Percentiles rank a stretch among this genome's conserved stretches.
These are phyloP conservation scores for Cyclospora cayetanensis DNA, from an alignment of 169 alveolate species.

Conservation along the genomic window DNA sequence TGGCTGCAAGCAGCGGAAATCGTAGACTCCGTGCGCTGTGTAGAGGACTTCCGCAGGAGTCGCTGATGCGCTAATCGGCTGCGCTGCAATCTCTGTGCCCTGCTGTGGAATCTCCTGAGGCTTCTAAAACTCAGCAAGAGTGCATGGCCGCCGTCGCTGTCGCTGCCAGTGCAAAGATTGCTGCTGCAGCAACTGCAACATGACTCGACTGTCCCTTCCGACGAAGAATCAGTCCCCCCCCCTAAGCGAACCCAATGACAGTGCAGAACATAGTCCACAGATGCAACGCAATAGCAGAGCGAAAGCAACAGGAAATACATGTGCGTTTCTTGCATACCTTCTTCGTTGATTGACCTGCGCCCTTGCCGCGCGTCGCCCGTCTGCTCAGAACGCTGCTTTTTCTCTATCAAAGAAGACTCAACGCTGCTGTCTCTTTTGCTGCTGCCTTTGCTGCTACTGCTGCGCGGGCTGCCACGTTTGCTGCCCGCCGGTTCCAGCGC, in stretches of 20 bases:
- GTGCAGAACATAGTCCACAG: no score
- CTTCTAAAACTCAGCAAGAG: background rate
- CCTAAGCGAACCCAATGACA: no score
- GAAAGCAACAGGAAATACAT: no score
- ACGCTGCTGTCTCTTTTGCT: constrained; percentile 40
- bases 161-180: background rate
- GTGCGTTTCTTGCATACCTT: no score
- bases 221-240: no score
- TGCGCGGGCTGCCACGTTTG: constrained; percentile 61
- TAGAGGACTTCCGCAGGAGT: constrained; percentile 6
- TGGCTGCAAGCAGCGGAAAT: background rate
- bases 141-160: background rate
- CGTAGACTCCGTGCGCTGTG: background rate
- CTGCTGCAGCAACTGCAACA: constrained; percentile 55
- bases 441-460: constrained; percentile 71
- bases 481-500: background rate
- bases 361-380: no score
- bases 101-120: background rate
- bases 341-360: no score
- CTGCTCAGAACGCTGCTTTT: no score
- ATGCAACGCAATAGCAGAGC: no score
- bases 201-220: constrained; percentile 25
- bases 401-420: no score
- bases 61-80: constrained; percentile 5
- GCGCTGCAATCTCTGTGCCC: background rate